Evolutionary conservation across 257 asterid genomes (phyloP).

Genomic region (Jasminum sambac): DNA sequence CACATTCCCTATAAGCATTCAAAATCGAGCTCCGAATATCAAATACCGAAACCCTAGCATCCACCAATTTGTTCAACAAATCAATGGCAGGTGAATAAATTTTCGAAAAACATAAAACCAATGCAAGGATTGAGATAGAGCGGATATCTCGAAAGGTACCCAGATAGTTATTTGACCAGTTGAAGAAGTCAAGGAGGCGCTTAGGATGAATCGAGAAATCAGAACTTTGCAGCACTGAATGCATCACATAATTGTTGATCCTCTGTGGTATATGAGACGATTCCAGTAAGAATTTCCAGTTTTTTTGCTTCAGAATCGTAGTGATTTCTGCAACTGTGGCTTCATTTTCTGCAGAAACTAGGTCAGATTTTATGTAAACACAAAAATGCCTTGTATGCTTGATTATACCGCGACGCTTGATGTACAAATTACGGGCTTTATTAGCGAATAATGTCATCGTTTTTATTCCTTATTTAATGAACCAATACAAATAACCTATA

Average conservation of each 20-base stretch:
- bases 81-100: conserved; percentile 49
- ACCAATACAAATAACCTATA: background rate
- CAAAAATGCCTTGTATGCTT: conserved; percentile 31
- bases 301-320: conserved; percentile 48
- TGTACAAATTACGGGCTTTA: conserved; percentile 22
- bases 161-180: conserved; percentile 59
- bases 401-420: conserved; percentile 25
- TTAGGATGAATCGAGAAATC: conserved; percentile 54
- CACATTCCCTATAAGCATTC: conserved; percentile 35
- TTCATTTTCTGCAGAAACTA: conserved; percentile 38
- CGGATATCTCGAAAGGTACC: conserved; percentile 53
- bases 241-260: conserved; percentile 60
- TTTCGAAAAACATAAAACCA: conserved; percentile 58
- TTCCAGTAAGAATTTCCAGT: conserved; percentile 66
- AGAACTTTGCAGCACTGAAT: conserved; percentile 53
- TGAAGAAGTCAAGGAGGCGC: conserved; percentile 70
- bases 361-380: conserved; percentile 34
- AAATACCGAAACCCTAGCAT: conserved; percentile 41
- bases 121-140: conserved; percentile 55
- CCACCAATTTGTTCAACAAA: conserved; percentile 50
- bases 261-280: conserved; percentile 50
- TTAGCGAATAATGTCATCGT: conserved; percentile 28
- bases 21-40: conserved; percentile 51
- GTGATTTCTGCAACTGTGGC: conserved; percentile 58
- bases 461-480: background rate